Conservation (phyloP, 495 filamentous ascomycete species). For the Tuber melanosporum region DNA sequence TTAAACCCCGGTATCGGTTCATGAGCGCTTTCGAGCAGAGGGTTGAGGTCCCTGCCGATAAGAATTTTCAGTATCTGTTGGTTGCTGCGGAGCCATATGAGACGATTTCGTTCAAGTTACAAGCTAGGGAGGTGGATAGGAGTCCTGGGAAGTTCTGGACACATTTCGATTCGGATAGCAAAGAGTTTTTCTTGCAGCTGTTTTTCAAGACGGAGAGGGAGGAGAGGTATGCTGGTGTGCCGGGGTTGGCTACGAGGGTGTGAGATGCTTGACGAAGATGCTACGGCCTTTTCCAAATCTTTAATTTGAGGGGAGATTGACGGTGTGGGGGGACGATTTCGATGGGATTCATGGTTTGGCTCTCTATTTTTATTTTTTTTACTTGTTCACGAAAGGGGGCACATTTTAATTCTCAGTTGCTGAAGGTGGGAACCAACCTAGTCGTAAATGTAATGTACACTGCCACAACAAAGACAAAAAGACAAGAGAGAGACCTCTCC, state of each 20-base stretch:
- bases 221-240: slow-evolving; percentile 89
- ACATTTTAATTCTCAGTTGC: background rate
- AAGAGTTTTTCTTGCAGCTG: slow-evolving; percentile 98
- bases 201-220: slow-evolving; percentile 99
- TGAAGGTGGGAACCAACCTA: background rate
- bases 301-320: background rate
- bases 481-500: background rate
- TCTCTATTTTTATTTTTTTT: background rate
- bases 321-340: background rate
- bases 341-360: background rate
- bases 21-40: slow-evolving; percentile 98
- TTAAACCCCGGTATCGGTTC: slow-evolving; percentile 77
- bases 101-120: slow-evolving; percentile 92
- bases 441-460: background rate
- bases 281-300: background rate
- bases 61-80: slow-evolving; percentile 86
- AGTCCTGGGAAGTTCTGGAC: slow-evolving; percentile 80
- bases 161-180: slow-evolving; percentile 92
- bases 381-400: background rate
- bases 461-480: background rate
- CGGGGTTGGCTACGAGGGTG: slow-evolving; percentile 64
- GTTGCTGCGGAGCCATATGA: slow-evolving; percentile 97
- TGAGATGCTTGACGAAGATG: background rate
- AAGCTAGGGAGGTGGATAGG: slow-evolving; percentile 88
- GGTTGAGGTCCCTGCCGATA: slow-evolving; percentile 89